Conservation (phyloP, 129 eudicot species). For the Lactuca sativa region DNA sequence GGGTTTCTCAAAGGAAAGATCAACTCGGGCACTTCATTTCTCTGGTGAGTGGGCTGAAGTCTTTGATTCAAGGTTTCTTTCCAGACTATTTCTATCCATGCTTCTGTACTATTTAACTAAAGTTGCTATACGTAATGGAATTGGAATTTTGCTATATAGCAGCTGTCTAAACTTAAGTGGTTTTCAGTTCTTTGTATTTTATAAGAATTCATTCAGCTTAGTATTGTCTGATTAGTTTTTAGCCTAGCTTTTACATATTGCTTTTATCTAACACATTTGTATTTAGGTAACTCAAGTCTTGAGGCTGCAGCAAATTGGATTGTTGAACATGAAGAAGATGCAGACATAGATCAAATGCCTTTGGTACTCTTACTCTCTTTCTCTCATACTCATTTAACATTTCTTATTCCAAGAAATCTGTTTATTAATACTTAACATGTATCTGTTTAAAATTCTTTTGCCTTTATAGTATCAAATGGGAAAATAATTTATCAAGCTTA, state of each 20-base stretch:
- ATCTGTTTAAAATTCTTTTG: background rate
- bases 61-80: background rate
- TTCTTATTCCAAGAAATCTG: background rate
- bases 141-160: too few relatives aligned
- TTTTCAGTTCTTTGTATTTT: too few relatives aligned
- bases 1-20: conserved; percentile 82
- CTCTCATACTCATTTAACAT: background rate
- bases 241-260: conserved; percentile 65
- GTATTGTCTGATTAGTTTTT: conserved; percentile 35
- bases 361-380: conserved; percentile 48
- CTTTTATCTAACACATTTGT: conserved; percentile 16
- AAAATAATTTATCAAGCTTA: background rate
- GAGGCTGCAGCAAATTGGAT: conserved; percentile 94
- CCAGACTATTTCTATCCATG: conserved; percentile 2
- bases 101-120: background rate
- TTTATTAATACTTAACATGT: background rate
- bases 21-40: conserved; percentile 89
- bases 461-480: too few relatives aligned
- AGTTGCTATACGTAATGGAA: background rate
- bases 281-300: conserved; percentile 67
- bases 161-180: too few relatives aligned
- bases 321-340: conserved; percentile 90
- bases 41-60: conserved; percentile 57
- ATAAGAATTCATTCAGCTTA: background rate
- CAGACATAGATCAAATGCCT: conserved; percentile 86